A percentile compares a stretch with the other conserved stretches of the same genome.
Evolutionary conservation across 441 rosid genomes (phyloP).

Genomic region (Isatis lusitanica): DNA sequence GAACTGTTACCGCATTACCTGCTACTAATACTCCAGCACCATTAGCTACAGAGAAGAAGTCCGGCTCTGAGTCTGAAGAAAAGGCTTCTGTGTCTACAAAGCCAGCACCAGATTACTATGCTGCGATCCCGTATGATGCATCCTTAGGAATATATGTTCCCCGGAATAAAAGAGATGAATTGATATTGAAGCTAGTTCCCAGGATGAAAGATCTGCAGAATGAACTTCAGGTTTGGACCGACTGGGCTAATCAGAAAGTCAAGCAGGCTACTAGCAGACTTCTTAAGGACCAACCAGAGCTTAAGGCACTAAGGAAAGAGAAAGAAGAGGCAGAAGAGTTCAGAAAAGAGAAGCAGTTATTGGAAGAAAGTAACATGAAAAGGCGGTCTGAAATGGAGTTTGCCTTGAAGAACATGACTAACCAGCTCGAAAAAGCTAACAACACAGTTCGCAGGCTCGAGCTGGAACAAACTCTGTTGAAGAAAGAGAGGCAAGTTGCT

Average conservation of each 20-base stretch:
- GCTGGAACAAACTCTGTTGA: constrained; percentile 65
- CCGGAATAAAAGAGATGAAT: constrained; percentile 71
- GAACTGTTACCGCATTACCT: constrained; percentile 43
- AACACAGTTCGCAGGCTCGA: constrained; percentile 73
- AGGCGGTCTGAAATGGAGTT: constrained; percentile 89
- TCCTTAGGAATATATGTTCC: constrained; percentile 59
- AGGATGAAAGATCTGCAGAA: constrained; percentile 60
- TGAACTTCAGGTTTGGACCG: constrained; percentile 88
- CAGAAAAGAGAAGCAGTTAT: constrained; percentile 71
- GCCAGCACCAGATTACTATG: constrained; percentile 32
- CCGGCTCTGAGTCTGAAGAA: constrained; percentile 27
- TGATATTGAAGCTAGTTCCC: constrained; percentile 70
- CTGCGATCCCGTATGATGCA: constrained; percentile 53
- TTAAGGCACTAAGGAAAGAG: constrained; percentile 82
- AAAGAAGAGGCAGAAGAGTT: constrained; percentile 85
- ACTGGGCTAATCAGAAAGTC: constrained; percentile 97
- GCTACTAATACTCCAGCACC: constrained; percentile 56
- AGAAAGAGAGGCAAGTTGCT: constrained; percentile 78
- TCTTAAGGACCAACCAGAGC: constrained; percentile 72
- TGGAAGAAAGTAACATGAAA: constrained; percentile 82
- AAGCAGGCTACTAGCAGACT: constrained; percentile 94
- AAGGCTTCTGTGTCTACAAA: constrained; percentile 40
- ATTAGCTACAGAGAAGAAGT: constrained; percentile 28
- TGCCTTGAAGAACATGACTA: constrained; percentile 72
- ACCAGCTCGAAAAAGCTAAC: constrained; percentile 78